Percentiles rank a stretch among this genome's conserved stretches.
Conservation (phyloP, 2,329 filamentous ascomycete species). For the Neophaeococcomyces aloes region DNA sequence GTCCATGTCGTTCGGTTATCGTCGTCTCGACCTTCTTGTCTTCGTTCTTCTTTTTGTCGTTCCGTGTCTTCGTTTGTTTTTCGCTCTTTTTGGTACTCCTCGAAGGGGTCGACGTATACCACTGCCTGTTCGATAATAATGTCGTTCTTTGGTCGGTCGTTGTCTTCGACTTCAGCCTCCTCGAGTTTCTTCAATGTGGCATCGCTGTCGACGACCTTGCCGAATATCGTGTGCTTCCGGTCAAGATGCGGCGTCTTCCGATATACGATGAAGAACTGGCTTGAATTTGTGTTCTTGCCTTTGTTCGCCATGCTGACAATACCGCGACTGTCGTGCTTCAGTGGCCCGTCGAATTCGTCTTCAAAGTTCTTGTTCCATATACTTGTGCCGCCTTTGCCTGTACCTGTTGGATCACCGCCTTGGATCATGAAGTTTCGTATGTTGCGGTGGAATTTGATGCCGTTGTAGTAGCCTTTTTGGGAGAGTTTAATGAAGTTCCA, state of each 20-base stretch:
- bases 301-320: slow-evolving; percentile 95
- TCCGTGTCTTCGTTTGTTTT: slow-evolving; percentile 51
- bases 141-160: slow-evolving; percentile 63
- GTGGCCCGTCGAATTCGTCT: slow-evolving; percentile 83
- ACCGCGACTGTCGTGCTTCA: slow-evolving; percentile 72
- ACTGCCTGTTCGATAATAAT: slow-evolving; percentile 73
- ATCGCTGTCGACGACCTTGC: slow-evolving; percentile 65
- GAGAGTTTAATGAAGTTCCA: slow-evolving; percentile 92
- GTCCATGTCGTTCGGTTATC: slow-evolving; percentile 94
- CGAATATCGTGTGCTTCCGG: slow-evolving; percentile 95
- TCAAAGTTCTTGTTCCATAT: slow-evolving; percentile 92
- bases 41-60: slow-evolving; percentile 23
- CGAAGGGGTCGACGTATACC: slow-evolving; percentile 88
- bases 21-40: slow-evolving; percentile 43
- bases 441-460: slow-evolving; percentile 79
- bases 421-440: slow-evolving; percentile 98
- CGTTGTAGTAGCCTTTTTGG: slow-evolving; percentile 78
- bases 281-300: slow-evolving; percentile 93
- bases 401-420: slow-evolving; percentile 86
- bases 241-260: slow-evolving; percentile 75
- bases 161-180: slow-evolving; percentile 61
- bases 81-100: slow-evolving; percentile 75
- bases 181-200: slow-evolving; percentile 68
- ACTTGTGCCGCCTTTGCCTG: slow-evolving; percentile 77
- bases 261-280: slow-evolving; percentile 92